phyloP scores from a whole-genome alignment of 352 stramenopile genomes.

The Globisporangium acanthophoron region DNA sequence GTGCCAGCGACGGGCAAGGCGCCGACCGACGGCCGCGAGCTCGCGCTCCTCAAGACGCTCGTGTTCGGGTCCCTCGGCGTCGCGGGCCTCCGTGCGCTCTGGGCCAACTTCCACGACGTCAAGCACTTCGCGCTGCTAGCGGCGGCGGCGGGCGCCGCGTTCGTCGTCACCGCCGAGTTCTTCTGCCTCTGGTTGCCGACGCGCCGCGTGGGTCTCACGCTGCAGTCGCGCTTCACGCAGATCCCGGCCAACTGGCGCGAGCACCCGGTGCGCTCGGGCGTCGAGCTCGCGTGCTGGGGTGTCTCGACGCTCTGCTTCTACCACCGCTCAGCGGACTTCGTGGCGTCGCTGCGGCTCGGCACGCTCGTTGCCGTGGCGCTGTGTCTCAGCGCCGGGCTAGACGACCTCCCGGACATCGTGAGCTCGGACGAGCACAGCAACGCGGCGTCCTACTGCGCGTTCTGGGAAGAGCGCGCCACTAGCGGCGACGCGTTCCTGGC shows the following conservation, averaged over 20 bases:
- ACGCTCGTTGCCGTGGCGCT: conserved; percentile 49
- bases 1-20: conserved; percentile 64
- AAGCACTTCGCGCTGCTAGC: conserved; percentile 68
- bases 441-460: conserved; percentile 30
- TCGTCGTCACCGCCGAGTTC: conserved; percentile 70
- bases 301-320: conserved; percentile 53
- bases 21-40: conserved; percentile 57
- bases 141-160: conserved; percentile 57
- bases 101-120: conserved; percentile 64
- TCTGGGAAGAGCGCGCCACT: conserved; percentile 47
- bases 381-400: conserved; percentile 46
- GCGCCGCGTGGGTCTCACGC: conserved; percentile 55
- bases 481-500: conserved; percentile 39
- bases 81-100: conserved; percentile 52
- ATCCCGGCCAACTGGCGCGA: conserved; percentile 57
- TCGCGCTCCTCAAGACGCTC: conserved; percentile 72
- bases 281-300: conserved; percentile 63
- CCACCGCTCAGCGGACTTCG: conserved; percentile 43
- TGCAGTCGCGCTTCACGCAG: conserved; percentile 71
- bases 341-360: conserved; percentile 44
- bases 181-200: conserved; percentile 77
- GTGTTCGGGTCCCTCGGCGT: conserved; percentile 74
- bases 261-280: conserved; percentile 38
- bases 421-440: conserved; percentile 26
- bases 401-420: conserved; percentile 53